Evolutionary conservation across 164 flowering plant species (phyloP), one percentile per base, ranked within the genome.

Genomic region (Aristolochia californica): DNA sequence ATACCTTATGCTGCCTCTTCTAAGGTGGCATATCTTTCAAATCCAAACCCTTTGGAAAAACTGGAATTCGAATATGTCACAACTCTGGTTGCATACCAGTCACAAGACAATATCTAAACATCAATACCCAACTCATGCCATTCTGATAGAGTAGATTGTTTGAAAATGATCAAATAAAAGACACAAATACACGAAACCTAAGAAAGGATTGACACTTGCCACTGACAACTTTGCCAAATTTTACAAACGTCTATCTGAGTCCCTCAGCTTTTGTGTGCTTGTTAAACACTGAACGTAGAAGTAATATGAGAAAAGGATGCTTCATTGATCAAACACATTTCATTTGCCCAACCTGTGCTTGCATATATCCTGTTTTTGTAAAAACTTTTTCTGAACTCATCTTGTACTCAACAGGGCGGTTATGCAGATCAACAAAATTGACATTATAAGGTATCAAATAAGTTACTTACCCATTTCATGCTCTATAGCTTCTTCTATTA

Each of bases 21-120:
- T 52, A 81, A 2, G 18, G 87, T 76, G 25, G 77, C 82, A 72
- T 88, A 88, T 61, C 68, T 71, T 5, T 88, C 94, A 68, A 91
- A 91, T 48, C 98, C 97, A 69, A 82, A 91, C 0, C 97, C 98
- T 71, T 82, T 88, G 5, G 96, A 88, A 65, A 69, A 83, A 26
- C 91, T 94, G 1, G 84, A 74, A 12, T 63, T 78, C 21, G 78
- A 78, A 65, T 91, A 94, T 9, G 87, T 82, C 66, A 87, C 95
- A 56, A 91, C 97, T 64, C 74, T 54, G 13, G 43, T 43, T 54
- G 56, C 26, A 54, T 16, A 28, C 28, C 56, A 54, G n/a, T 52
- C 26, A 52, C 27, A 11, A 25, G 28, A 1, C n/a, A n/a, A n/a
- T 22, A 17, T 48, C 51, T 2, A 34, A 3, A 34, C 40, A 34